Conservation (phyloP, 2,329 filamentous ascomycete genomes). For the Immersiporthe knoxdaviesiana region DNA sequence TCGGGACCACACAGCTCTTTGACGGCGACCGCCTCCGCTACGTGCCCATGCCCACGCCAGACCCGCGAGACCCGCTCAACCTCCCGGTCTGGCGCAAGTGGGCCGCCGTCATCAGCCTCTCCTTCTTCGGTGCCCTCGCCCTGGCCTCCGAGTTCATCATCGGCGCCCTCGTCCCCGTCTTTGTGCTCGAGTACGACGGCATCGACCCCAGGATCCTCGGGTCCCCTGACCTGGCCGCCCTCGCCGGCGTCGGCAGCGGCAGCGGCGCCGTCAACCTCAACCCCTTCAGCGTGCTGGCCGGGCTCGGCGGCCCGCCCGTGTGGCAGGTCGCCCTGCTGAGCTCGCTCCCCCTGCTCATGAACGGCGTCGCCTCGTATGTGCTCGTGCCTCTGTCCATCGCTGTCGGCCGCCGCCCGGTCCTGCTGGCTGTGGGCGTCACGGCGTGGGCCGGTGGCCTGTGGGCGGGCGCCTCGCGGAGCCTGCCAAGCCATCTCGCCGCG, state of each 20-base stretch:
- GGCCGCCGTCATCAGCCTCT: slow-evolving; percentile 29
- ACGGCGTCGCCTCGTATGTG: slow-evolving; percentile 38
- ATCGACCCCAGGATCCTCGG: slow-evolving; percentile 38
- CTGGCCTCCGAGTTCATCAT: slow-evolving; percentile 37
- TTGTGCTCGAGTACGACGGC: slow-evolving; percentile 41
- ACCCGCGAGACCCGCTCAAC: slow-evolving; percentile 36
- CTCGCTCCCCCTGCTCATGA: slow-evolving; percentile 38
- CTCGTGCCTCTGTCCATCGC: slow-evolving; percentile 40
- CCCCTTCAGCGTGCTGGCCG: slow-evolving; percentile 35
- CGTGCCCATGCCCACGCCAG: slow-evolving; percentile 38
- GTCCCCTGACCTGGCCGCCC: slow-evolving; percentile 32
- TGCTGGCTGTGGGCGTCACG: slow-evolving; percentile 36
- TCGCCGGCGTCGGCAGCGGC: slow-evolving; percentile 23
- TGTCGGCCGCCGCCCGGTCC: slow-evolving; percentile 38
- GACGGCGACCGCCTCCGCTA: slow-evolving; percentile 31
- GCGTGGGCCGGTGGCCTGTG: slow-evolving; percentile 39
- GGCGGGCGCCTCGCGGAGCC: slow-evolving; percentile 36
- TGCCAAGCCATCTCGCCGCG: slow-evolving; percentile 37
- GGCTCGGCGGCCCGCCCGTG: slow-evolving; percentile 36
- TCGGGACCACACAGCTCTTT: slow-evolving; percentile 35
- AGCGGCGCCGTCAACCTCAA: slow-evolving; percentile 35
- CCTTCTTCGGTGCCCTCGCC: slow-evolving; percentile 35
- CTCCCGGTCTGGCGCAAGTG: slow-evolving; percentile 31
- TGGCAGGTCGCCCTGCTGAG: slow-evolving; percentile 37
- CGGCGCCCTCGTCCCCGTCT: slow-evolving; percentile 40